phyloP scores from a whole-genome alignment of 1,284 basidiomycete genomes.

The Ganoderma multipileum region DNA sequence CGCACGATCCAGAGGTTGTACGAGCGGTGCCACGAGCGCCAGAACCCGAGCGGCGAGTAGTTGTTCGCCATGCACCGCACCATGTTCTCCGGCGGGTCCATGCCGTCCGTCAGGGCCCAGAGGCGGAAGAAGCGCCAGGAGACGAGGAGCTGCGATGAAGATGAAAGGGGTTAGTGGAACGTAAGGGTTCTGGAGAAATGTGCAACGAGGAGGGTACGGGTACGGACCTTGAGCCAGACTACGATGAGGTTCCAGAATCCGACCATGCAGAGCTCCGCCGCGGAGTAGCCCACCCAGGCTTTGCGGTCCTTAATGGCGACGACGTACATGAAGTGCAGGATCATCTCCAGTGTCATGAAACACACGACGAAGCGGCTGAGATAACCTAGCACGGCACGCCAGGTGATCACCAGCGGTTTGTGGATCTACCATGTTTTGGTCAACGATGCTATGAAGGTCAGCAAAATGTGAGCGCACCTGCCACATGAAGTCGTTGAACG shows the following conservation, averaged over 20 bases:
- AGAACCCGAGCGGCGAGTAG: slow-evolving; percentile 93
- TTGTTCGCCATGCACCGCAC: slow-evolving; percentile 99
- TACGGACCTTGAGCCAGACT: slow-evolving; percentile 91
- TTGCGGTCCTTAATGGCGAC: slow-evolving; percentile 94
- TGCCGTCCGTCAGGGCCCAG: slow-evolving; percentile 90
- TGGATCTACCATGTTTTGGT: slow-evolving; percentile 53
- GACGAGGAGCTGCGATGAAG: slow-evolving; percentile 75
- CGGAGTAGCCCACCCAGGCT: slow-evolving; percentile 77
- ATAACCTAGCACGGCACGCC: slow-evolving; percentile 57
- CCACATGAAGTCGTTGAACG: slow-evolving; percentile 94
- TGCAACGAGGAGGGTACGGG: background rate
- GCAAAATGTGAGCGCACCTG: slow-evolving; percentile 64
- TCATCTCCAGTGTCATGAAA: slow-evolving; percentile 88
- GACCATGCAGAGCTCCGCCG: slow-evolving; percentile 89
- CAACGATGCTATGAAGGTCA: background rate
- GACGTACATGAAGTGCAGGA: slow-evolving; percentile 96
- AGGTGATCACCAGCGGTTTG: slow-evolving; percentile 53
- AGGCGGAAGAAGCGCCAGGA: slow-evolving; percentile 98
- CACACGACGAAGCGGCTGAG: slow-evolving; percentile 76
- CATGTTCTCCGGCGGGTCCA: slow-evolving; percentile 99
- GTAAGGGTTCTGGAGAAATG: background rate
- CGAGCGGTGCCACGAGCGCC: slow-evolving; percentile 95
- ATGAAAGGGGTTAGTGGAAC: background rate
- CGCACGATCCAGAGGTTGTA: slow-evolving; percentile 97
- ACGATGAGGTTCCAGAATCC: slow-evolving; percentile 98